Evolutionary conservation across 2,329 filamentous ascomycete genomes (phyloP).

Genomic region (Xylaria sp.): DNA sequence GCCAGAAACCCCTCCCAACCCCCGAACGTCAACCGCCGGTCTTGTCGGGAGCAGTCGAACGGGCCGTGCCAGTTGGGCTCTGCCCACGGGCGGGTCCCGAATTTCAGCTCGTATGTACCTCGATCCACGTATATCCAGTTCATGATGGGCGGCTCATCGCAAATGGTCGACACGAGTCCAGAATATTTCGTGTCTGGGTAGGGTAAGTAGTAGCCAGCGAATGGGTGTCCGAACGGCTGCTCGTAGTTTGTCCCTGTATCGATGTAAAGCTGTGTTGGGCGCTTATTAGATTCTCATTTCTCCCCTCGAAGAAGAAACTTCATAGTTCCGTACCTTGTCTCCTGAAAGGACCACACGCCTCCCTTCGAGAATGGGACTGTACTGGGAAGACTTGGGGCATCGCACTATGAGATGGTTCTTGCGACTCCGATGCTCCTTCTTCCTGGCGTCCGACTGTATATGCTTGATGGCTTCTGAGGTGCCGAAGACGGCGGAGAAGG

Average conservation of each 20-base stretch:
- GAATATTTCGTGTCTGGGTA: slow-evolving; percentile 52
- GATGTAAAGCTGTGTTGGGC: slow-evolving; percentile 45
- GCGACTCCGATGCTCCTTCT: slow-evolving; percentile 50
- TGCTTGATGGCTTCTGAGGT: slow-evolving; percentile 50
- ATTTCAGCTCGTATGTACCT: slow-evolving; percentile 48
- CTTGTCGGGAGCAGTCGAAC: slow-evolving; percentile 54
- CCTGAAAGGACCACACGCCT: slow-evolving; percentile 49
- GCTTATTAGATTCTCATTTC: slow-evolving; percentile 1
- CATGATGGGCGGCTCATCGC: slow-evolving; percentile 50
- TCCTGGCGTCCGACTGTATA: slow-evolving; percentile 48
- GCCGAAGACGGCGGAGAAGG: slow-evolving; percentile 48
- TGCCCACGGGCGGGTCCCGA: slow-evolving; percentile 45
- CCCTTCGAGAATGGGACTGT: slow-evolving; percentile 47
- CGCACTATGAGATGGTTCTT: slow-evolving; percentile 52
- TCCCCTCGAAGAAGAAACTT: no score
- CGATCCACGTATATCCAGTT: slow-evolving; percentile 54
- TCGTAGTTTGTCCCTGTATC: slow-evolving; percentile 45
- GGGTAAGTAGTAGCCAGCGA: slow-evolving; percentile 59
- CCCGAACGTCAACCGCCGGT: slow-evolving; percentile 50
- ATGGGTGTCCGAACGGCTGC: slow-evolving; percentile 48
- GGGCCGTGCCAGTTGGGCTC: slow-evolving; percentile 49
- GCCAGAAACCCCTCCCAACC: slow-evolving; percentile 54
- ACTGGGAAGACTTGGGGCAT: slow-evolving; percentile 50
- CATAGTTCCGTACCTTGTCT: slow-evolving; percentile 39
- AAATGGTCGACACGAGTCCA: slow-evolving; percentile 51